Base-by-base conservation (phyloP, 2,329 filamentous ascomycete genomes). In the Escovopsis weberi region DNA sequence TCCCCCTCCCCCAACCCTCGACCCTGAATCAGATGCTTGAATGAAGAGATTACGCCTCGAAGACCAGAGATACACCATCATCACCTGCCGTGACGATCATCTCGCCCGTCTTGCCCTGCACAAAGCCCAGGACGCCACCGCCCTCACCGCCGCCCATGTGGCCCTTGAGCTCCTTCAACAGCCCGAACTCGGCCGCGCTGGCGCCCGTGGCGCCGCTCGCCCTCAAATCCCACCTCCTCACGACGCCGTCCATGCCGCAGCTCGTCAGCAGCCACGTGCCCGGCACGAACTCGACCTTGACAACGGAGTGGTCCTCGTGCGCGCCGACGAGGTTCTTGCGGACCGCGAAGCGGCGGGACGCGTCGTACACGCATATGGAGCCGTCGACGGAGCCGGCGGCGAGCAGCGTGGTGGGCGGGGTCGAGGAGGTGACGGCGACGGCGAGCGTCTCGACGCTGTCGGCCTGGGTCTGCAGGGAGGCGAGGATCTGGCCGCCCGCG, bases 201-300 rank as follows among this genome's bases (percentile, higher is more conserved):
- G 51, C 52, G 36, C 57, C 54, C 4, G 59, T 56, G 2, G 49
- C 48, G 10, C 56, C 58, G 19, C 56, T 64, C n/a, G 70, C 72
- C n/a, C 72, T 64, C 42, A 77, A 57, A 62, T 98, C 89, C 91
- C 91, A 98, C 46, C 88, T 70, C 54, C 85, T 72, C 18, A 98
- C 77, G 0, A 88, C 86, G 15, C 91, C 89, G 55, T 98, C 91
- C 72, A 95, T 85, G 8, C 91, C 91, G 51, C 81, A 88, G 49
- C 78, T 85, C 2, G 89, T 96, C 42, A 96, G 67, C 47, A 93
- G 57, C 79, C 77, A 89, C 49, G 54, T 57, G 50, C 63, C 59
- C 56, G 69, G 68, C 45, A 94, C 75, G 55, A 94, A 98, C 46
- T 95, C 86, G 4, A 96, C 78, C 63, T 93, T 89, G 47, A 96